A percentile compares a stretch with the other conserved stretches of the same genome.
Conservation (phyloP, 352 stramenopile species). For the Pythium phragmiticola region DNA sequence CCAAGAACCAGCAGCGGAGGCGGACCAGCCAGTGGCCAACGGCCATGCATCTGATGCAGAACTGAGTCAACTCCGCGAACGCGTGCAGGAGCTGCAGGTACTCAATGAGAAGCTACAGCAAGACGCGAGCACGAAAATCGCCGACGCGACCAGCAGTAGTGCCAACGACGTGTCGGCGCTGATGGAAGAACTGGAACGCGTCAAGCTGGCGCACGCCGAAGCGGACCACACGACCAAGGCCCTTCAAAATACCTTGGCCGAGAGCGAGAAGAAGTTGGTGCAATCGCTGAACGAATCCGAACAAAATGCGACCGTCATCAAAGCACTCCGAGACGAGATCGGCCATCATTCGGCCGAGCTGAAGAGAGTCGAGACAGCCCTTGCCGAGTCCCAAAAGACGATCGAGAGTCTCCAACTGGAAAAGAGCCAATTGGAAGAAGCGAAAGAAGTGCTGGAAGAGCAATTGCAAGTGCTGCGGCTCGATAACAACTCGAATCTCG, state of each 20-base stretch:
- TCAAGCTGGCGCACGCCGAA: conserved; percentile 58
- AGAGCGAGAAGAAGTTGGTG: conserved; percentile 17
- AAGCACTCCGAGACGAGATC: conserved; percentile 23
- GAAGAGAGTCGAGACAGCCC: conserved; percentile 14
- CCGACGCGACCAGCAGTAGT: not conserved
- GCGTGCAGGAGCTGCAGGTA: conserved; percentile 9
- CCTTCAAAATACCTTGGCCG: conserved; percentile 37
- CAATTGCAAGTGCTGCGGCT: conserved; percentile 36
- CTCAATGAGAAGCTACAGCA: conserved; percentile 15
- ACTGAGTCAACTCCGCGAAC: conserved; percentile 10
- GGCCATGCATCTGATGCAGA: not conserved
- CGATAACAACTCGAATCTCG: conserved; percentile 42
- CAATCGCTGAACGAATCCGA: conserved; percentile 25
- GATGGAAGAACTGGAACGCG: conserved; percentile 58
- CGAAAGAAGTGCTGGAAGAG: conserved; percentile 39
- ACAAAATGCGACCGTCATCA: conserved; percentile 27
- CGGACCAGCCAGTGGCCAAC: not conserved
- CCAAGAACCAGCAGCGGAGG: not conserved
- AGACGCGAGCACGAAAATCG: not conserved
- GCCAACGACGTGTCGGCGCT: conserved; percentile 29
- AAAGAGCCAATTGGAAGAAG: conserved; percentile 7
- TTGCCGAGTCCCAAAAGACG: not conserved
- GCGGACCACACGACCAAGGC: conserved; percentile 37
- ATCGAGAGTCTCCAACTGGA: conserved; percentile 14
- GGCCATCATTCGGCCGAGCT: conserved; percentile 21